Evolutionary conservation across 441 rosid species (phyloP).

Genomic region (Syzygium syzygioides): DNA sequence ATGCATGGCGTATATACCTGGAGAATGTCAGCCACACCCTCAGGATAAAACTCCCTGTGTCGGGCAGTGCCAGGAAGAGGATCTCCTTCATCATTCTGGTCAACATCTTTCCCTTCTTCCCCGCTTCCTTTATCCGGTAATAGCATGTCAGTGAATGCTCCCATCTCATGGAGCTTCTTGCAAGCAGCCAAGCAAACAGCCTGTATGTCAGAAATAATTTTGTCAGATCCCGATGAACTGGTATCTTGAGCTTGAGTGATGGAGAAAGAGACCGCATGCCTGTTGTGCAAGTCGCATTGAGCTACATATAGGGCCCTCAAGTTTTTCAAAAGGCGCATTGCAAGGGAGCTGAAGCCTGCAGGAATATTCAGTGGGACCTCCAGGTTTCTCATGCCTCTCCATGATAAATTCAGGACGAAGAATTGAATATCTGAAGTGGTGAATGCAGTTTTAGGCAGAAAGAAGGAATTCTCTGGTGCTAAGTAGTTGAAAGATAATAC

Average conservation of each 20-base stretch:
- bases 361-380: conserved; percentile 87
- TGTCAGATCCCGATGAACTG: neutral
- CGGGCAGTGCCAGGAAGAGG: conserved; percentile 99
- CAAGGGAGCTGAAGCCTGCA: conserved; percentile 99
- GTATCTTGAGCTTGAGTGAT: neutral
- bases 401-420: conserved; percentile 96
- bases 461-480: neutral
- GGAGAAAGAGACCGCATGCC: conserved; percentile 30
- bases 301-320: conserved; percentile 90
- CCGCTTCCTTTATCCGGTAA: conserved; percentile 99
- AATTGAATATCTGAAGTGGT: conserved; percentile 70
- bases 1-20: conserved; percentile 45
- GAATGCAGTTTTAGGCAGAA: neutral
- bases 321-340: conserved; percentile 96
- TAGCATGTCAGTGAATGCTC: conserved; percentile 98
- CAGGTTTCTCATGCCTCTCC: conserved; percentile 90
- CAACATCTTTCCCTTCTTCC: conserved; percentile 74
- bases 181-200: conserved; percentile 99
- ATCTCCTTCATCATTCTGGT: conserved; percentile 83
- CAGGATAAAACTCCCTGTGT: conserved; percentile 99
- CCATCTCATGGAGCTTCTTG: conserved; percentile 99
- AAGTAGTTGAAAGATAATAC: neutral
- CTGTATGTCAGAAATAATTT: conserved; percentile 31
- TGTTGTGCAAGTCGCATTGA: conserved; percentile 99
- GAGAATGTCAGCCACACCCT: conserved; percentile 91